phyloP scores from a whole-genome alignment of 805 yeast genomes.

The Priceomyces haplophilus region DNA sequence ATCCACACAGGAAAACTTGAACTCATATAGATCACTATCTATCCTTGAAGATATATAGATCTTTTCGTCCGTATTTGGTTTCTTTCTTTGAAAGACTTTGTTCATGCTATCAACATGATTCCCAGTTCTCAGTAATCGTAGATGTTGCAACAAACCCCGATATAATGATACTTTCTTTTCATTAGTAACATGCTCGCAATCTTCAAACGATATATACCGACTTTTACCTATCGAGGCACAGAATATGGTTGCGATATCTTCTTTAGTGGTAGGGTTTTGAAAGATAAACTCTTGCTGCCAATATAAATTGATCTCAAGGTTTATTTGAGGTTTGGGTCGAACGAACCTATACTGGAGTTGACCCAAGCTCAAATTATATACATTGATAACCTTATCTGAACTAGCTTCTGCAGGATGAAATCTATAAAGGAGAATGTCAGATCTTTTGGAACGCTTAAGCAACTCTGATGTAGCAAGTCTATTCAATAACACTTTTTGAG shows the following conservation, averaged over 20 bases:
- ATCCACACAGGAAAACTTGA: slow-evolving; percentile 7
- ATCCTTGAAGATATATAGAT: slow-evolving; percentile 15
- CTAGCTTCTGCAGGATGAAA: not conserved
- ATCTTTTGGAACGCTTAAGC: not conserved
- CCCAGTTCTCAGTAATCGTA: not conserved
- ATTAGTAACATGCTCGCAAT: slow-evolving; percentile 2
- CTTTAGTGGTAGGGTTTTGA: not conserved
- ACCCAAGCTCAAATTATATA: slow-evolving; percentile 1
- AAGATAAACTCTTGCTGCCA: slow-evolving; percentile 4
- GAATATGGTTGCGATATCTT: slow-evolving; percentile 8
- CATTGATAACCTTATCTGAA: slow-evolving; percentile 1
- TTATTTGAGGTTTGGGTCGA: slow-evolving; percentile 1
- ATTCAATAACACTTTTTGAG: not conserved
- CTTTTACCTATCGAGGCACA: slow-evolving; percentile 17
- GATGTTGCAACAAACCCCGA: not conserved
- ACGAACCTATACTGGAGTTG: slow-evolving; percentile 1
- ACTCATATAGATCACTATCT: slow-evolving; percentile 8
- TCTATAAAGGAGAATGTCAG: slow-evolving; percentile 1
- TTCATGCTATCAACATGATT: not conserved
- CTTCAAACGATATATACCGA: slow-evolving; percentile 13
- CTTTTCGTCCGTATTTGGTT: slow-evolving; percentile 1
- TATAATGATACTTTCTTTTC: slow-evolving; percentile 4
- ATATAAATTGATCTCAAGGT: slow-evolving; percentile 3
- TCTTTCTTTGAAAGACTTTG: not conserved
- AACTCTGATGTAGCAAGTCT: not conserved